These are phyloP conservation scores for Colletotrichum tamarilloi DNA, from an alignment of 2,329 filamentous ascomycete genomes.

Conservation along the genomic window DNA sequence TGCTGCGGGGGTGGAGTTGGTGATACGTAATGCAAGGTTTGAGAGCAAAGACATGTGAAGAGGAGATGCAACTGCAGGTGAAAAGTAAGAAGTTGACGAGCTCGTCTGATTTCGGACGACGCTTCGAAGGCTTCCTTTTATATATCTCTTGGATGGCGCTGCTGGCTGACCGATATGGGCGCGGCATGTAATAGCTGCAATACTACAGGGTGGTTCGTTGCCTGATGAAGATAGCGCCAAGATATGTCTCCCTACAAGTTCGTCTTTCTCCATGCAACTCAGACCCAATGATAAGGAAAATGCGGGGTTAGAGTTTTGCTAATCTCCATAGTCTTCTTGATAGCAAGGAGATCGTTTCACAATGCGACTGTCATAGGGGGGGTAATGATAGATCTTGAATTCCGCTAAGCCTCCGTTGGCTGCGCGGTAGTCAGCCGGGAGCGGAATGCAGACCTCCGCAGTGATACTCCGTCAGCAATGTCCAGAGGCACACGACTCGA, in stretches of 20 bases:
- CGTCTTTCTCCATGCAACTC: background rate
- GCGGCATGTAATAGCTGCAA: background rate
- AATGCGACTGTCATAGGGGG: background rate
- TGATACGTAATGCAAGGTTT: background rate
- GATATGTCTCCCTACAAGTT: background rate
- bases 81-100: background rate
- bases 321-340: too few species aligned
- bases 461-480: conserved; percentile 7
- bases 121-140: background rate
- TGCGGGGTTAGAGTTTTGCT: background rate
- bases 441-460: conserved; percentile 27
- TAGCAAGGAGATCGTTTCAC: background rate
- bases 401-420: background rate
- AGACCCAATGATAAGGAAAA: background rate
- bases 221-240: background rate
- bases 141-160: background rate
- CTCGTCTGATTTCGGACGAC: background rate
- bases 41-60: background rate
- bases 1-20: background rate
- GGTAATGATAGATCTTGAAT: background rate
- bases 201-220: background rate
- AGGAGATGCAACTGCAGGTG: background rate
- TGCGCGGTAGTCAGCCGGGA: background rate
- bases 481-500: background rate
- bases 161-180: too few species aligned